Evolutionary conservation across 208 protist genomes (phyloP), one percentile per base, ranked within the genome.

Genomic region (Crithidia sp.): DNA sequence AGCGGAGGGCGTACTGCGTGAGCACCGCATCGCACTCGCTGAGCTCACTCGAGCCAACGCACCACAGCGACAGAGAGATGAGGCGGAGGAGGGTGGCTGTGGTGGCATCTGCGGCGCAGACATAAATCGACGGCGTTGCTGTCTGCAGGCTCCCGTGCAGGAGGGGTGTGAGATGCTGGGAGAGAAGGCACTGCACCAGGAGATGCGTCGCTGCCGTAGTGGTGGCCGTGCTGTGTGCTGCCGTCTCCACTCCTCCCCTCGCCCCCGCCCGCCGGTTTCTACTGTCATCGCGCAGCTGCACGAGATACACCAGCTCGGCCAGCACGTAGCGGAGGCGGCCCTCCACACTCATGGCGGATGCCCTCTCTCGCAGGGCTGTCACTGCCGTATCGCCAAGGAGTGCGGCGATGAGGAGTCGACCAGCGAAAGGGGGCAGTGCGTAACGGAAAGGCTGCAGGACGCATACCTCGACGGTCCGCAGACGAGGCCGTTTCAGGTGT

Each of bases 1-100:
- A 50, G 16, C 74, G 71, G 17, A 77, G 55, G 16, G 73, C 68
- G 69, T 78, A 65, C 45, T 60, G 71, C 56, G 62, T 45, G 36
- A 82, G 47, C 19, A 58, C 70, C 7, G 47, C 69, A 17, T 76
- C 76, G 28, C 52, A 44, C 49, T 39, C 41, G 5, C 54, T 66
- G 37, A 52, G 39, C 7, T 66, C 58, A 3, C 41, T 54, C 52
- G 67, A 52, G 19, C 14, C 39, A 5, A 73, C 45, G 9, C 45
- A 36, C 67, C 67, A 79, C n/a, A 79, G 62, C 3, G 53, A 66
- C 36, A 70, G 13, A 41, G 44, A 69, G n/a, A 49, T 62, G 16
- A 79, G 52, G 50, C 37, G 67, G 19, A 74, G 43, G 7, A 79
- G 7, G 8, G 55, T 13, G 5, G 9, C 52, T 0, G 61, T 66